Conservation (phyloP, 1,139 yeast genomes). For the Yamadazyma atmosphaerica region DNA sequence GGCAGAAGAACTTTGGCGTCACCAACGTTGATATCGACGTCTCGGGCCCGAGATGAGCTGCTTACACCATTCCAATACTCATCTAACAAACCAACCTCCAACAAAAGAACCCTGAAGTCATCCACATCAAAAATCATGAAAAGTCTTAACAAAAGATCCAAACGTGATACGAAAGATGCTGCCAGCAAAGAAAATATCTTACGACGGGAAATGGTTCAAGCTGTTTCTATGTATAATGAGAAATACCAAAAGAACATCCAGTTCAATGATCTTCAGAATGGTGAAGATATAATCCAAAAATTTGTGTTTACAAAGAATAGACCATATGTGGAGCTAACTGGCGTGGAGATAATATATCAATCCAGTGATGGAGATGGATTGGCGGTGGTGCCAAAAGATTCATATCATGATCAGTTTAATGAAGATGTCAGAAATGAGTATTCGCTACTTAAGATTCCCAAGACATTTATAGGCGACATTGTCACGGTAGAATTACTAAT, state of each 20-base stretch:
- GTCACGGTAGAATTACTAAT: constrained; percentile 29
- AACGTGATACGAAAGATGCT: constrained; percentile 30
- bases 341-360: constrained; percentile 27
- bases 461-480: constrained; percentile 39
- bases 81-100: background rate
- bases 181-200: constrained; percentile 26
- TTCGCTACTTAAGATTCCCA: constrained; percentile 38
- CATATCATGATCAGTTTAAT: constrained; percentile 19
- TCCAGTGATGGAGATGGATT: constrained; percentile 42
- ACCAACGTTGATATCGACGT: no score
- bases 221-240: constrained; percentile 16
- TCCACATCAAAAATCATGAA: constrained; percentile 4
- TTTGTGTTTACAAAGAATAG: constrained; percentile 26
- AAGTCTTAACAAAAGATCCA: constrained; percentile 16
- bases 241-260: constrained; percentile 9
- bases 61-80: background rate
- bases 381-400: constrained; percentile 30
- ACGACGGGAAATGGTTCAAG: constrained; percentile 25
- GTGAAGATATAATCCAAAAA: constrained; percentile 25
- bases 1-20: no score
- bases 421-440: constrained; percentile 17
- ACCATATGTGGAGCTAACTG: constrained; percentile 19
- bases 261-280: constrained; percentile 21
- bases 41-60: no score
- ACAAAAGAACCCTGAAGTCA: no score